Evolutionary conservation across 2,329 filamentous ascomycete genomes (phyloP).

Genomic region (Emericellopsis atlantica): DNA sequence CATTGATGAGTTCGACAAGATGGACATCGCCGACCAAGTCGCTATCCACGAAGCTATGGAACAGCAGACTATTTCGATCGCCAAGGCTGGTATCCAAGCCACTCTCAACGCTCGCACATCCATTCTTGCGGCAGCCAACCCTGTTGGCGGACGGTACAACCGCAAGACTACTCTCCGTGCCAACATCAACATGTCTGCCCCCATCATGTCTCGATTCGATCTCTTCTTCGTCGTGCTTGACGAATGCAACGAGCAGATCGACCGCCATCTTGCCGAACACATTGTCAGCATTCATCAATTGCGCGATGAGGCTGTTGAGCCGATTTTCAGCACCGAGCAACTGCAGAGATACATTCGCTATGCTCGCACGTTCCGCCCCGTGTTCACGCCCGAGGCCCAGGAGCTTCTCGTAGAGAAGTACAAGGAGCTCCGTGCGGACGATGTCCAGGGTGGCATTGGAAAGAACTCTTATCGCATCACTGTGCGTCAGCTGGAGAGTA

Average conservation of each 20-base stretch:
- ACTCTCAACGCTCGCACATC: constrained; percentile 92
- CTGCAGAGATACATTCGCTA: constrained; percentile 96
- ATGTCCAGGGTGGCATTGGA: constrained; percentile 86
- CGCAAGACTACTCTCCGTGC: constrained; percentile 84
- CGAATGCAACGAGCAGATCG: constrained; percentile 85
- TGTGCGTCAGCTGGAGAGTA: constrained; percentile 85
- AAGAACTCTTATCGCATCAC: constrained; percentile 96
- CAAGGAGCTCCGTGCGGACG: constrained; percentile 87
- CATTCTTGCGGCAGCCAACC: constrained; percentile 92
- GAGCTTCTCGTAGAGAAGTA: constrained; percentile 80
- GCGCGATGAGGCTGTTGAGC: constrained; percentile 80
- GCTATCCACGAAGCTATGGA: constrained; percentile 99
- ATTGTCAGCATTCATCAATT: constrained; percentile 91
- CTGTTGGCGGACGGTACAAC: constrained; percentile 92
- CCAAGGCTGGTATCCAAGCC: constrained; percentile 95
- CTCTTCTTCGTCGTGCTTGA: constrained; percentile 96
- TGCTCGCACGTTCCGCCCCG: constrained; percentile 83
- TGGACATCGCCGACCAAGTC: constrained; percentile 95
- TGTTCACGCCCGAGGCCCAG: constrained; percentile 82
- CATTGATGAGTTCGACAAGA: constrained; percentile 99
- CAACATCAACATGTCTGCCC: constrained; percentile 97
- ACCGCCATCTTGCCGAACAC: constrained; percentile 84
- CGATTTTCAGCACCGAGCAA: constrained; percentile 92
- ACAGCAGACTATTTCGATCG: constrained; percentile 98
- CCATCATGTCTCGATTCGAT: constrained; percentile 99